Base-by-base conservation (phyloP, 148 eudicot species). In the Nepenthes gracilis region DNA sequence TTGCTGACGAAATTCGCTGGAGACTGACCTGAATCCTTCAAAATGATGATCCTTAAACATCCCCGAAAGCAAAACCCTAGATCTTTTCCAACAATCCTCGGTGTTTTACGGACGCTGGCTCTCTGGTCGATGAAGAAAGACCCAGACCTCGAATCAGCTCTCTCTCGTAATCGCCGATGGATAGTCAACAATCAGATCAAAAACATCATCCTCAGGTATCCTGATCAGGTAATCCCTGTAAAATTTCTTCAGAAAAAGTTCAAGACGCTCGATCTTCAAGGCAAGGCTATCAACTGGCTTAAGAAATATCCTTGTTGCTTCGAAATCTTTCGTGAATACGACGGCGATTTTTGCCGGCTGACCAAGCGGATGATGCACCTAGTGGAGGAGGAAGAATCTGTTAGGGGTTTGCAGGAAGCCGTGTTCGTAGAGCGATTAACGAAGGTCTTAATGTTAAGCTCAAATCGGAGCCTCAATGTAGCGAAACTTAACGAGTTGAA, bases 91-190 rank as follows among this genome's bases (percentile, higher is more conserved):
- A 10, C 54, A 12, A 5, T 50, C 53, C 10, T 12, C 12, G 58
- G n/a, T 64, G 58, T 64, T 33, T 33, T 67, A 37, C 73, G 88
- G 50, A 67, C 73, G 51, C 85, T 85, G 35, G 73, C 94, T 35
- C 81, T 88, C 1, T 88, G 97, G 96, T 85, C 97, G 36, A 85
- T 85, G 96, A 92, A 88, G 78, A 92, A 92, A 77, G 94, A 88
- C 69, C 96, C 94, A 9, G 90, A 92, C 67, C 90, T 92, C 49
- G 97, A 92, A 79, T 72, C 81, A 63, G 85, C 94, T 60, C 72
- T 92, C 35, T 75, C 86, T n/a, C 83, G 85, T 64, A 85, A 92
- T 60, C 85, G 83, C 6, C 77, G 97, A 43, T 92, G 97, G 97
- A 72, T 82, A 70, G 88, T 92, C 12, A 92, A 92, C 64, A 92